Conservation (phyloP, 2,329 filamentous ascomycete species). For the Hyphodiscus sp. region DNA sequence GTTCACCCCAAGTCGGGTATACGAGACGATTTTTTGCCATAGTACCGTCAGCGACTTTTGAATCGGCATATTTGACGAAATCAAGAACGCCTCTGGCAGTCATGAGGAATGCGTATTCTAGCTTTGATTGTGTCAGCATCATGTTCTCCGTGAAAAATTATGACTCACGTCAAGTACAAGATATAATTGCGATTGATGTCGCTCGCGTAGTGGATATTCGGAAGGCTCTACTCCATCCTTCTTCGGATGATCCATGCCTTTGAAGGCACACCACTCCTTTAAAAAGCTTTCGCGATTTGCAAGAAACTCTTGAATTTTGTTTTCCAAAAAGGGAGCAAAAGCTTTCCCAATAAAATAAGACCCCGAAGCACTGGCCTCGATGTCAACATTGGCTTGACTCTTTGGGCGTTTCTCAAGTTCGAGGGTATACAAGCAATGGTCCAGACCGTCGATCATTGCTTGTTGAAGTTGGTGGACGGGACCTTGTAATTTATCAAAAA, state of each 20-base stretch:
- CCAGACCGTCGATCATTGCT: constrained; percentile 5
- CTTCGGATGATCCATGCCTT: constrained; percentile 4
- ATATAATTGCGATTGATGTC: constrained; percentile 5
- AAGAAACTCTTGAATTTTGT: constrained; percentile 4
- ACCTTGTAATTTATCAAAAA: constrained; percentile 4
- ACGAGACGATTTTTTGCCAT: background rate
- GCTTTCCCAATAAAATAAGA: background rate
- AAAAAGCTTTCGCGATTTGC: constrained; percentile 3
- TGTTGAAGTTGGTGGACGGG: constrained; percentile 2
- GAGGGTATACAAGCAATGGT: constrained; percentile 5
- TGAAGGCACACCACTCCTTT: constrained; percentile 8
- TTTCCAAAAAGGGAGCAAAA: constrained; percentile 1
- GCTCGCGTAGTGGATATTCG: constrained; percentile 1
- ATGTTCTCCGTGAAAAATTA: background rate
- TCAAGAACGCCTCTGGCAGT: background rate
- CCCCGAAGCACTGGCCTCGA: constrained; percentile 2
- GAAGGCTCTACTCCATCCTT: background rate
- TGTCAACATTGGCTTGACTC: background rate
- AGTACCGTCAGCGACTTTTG: background rate
- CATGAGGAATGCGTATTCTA: constrained; percentile 1
- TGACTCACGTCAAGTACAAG: constrained; percentile 5
- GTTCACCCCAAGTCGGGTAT: background rate
- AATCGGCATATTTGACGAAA: background rate
- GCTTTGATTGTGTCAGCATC: constrained; percentile 1
- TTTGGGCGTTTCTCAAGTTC: constrained; percentile 4